A percentile compares a stretch with the other conserved stretches of the same genome.
phyloP scores from a whole-genome alignment of 306 rosid genomes.

The Fagus crenata region DNA sequence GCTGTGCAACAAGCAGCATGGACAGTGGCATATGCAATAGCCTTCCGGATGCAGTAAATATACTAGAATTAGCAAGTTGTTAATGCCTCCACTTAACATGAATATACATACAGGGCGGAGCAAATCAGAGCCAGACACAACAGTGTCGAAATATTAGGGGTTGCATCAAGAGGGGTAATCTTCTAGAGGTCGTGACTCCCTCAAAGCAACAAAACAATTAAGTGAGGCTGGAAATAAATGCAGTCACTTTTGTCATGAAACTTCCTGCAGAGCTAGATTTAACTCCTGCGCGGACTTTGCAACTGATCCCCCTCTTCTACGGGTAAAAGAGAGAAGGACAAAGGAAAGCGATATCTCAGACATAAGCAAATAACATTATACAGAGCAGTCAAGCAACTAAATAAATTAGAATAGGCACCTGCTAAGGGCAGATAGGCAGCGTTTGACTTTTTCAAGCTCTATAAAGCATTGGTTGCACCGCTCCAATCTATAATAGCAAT shows the following conservation, averaged over 20 bases:
- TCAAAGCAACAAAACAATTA: slow-evolving; percentile 26
- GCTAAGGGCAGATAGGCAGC: slow-evolving; percentile 57
- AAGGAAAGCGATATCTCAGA: slow-evolving; percentile 31
- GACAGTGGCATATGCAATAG: slow-evolving; percentile 32
- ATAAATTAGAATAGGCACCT: slow-evolving; percentile 47
- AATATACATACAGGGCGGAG: slow-evolving; percentile 48
- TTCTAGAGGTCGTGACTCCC: slow-evolving; percentile 60
- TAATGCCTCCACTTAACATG: slow-evolving; percentile 40
- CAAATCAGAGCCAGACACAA: slow-evolving; percentile 38
- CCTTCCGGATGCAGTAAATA: slow-evolving; percentile 37
- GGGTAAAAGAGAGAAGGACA: slow-evolving; percentile 26
- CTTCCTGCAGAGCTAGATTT: slow-evolving; percentile 79
- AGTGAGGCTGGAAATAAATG: slow-evolving; percentile 27
- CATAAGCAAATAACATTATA: slow-evolving; percentile 11
- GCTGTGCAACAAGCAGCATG: slow-evolving; percentile 49
- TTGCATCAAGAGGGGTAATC: slow-evolving; percentile 44
- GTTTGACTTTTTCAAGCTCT: slow-evolving; percentile 89
- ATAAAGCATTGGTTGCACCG: slow-evolving; percentile 88
- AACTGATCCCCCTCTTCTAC: slow-evolving; percentile 89
- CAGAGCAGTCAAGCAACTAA: neutral
- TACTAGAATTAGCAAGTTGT: slow-evolving; percentile 47
- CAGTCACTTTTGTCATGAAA: slow-evolving; percentile 46
- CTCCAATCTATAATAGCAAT: slow-evolving; percentile 65
- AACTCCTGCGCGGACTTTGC: slow-evolving; percentile 91
- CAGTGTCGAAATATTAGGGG: slow-evolving; percentile 40